These are phyloP conservation scores for Aquilaria sinensis DNA, from an alignment of 345 rosid species.

Conservation along the genomic window DNA sequence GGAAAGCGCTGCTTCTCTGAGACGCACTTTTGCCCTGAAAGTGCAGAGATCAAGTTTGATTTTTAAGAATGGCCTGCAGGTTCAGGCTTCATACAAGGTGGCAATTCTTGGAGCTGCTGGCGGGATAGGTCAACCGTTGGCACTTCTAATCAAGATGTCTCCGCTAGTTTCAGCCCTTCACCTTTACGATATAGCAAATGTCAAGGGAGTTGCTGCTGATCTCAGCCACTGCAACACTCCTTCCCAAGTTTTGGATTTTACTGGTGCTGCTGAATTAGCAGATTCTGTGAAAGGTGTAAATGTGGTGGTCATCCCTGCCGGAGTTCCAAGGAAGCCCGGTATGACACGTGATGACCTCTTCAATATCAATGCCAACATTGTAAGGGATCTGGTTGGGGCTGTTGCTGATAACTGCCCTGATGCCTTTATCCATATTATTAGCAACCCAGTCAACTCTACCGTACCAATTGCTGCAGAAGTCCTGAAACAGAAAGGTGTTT, in stretches of 20 bases:
- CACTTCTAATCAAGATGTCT: conserved; percentile 91
- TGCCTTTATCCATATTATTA: conserved; percentile 85
- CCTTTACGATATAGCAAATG: conserved; percentile 89
- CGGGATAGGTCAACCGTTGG: conserved; percentile 84
- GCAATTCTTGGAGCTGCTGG: conserved; percentile 95
- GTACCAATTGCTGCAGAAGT: conserved; percentile 93
- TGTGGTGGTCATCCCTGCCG: conserved; percentile 90
- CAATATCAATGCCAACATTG: conserved; percentile 84
- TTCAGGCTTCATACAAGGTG: conserved; percentile 74
- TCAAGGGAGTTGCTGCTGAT: conserved; percentile 94
- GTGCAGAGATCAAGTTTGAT: conserved; percentile 27
- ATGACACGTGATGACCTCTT: conserved; percentile 97
- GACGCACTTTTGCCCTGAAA: conserved; percentile 29
- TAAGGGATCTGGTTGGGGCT: conserved; percentile 72
- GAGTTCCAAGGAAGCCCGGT: conserved; percentile 91
- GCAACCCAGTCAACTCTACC: conserved; percentile 94
- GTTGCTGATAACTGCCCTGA: conserved; percentile 88
- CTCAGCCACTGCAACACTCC: conserved; percentile 96
- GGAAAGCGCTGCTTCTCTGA: conserved; percentile 41
- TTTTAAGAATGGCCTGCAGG: conserved; percentile 37
- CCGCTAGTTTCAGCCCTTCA: conserved; percentile 75
- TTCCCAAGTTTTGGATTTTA: conserved; percentile 75
- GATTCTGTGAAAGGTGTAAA: conserved; percentile 65
- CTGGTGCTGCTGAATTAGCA: conserved; percentile 70
- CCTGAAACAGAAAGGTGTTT: conserved; percentile 78